Conservation (phyloP, 768 basidiomycete genomes). For the Suillus clintonianus region DNA sequence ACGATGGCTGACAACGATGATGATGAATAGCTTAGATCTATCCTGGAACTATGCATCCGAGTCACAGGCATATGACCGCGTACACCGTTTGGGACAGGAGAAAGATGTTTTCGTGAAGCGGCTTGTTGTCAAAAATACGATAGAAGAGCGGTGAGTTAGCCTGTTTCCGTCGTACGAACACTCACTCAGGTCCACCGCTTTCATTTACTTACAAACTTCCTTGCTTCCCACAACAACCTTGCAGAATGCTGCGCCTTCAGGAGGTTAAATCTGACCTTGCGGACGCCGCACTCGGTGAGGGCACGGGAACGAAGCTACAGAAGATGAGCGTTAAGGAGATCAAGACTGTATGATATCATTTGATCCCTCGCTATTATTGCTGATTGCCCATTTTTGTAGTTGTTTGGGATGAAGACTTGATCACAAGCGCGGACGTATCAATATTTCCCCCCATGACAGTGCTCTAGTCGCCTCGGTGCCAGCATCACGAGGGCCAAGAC, state of each 20-base stretch:
- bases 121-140: conserved; percentile 64
- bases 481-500: neutral
- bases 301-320: conserved; percentile 57
- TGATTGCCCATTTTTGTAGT: conserved; percentile 11
- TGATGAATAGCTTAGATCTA: conserved; percentile 56
- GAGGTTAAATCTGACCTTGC: conserved; percentile 66
- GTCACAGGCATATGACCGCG: conserved; percentile 62
- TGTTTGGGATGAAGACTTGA: conserved; percentile 28
- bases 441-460: neutral
- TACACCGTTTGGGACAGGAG: conserved; percentile 71
- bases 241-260: conserved; percentile 69
- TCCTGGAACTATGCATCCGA: conserved; percentile 77
- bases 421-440: neutral
- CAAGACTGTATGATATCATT: conserved; percentile 47
- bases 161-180: neutral
- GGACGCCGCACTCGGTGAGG: conserved; percentile 73
- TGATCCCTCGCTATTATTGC: neutral
- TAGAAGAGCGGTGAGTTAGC: conserved; percentile 68
- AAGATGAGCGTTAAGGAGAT: conserved; percentile 72
- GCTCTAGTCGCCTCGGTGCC: too few species aligned
- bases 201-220: neutral
- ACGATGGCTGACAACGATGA: neutral
- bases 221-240: neutral
- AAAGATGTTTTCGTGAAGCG: conserved; percentile 70
- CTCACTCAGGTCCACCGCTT: neutral